These are phyloP conservation scores for Candida silvicultrix DNA, from an alignment of 805 yeast species.

Conservation along the genomic window DNA sequence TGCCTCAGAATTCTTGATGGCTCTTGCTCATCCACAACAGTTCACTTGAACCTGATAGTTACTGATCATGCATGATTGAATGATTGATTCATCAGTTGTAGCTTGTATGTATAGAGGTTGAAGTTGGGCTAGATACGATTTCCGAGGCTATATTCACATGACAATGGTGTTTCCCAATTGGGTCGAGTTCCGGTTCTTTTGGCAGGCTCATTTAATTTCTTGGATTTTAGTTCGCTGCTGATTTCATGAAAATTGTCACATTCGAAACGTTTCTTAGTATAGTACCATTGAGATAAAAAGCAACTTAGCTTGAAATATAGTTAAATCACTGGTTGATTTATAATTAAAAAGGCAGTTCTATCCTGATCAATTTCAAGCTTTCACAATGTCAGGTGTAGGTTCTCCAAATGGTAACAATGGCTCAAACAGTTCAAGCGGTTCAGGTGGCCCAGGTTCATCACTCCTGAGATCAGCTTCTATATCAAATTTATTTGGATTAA, in stretches of 20 bases:
- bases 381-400: background rate
- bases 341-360: background rate
- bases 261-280: background rate
- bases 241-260: background rate
- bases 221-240: background rate
- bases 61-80: too few species aligned
- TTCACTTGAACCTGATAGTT: too few species aligned
- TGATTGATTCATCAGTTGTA: too few species aligned
- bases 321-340: background rate
- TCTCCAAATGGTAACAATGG: background rate
- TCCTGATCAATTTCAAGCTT: background rate
- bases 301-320: background rate
- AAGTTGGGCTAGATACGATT: too few species aligned
- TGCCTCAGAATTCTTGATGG: too few species aligned
- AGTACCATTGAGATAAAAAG: too few species aligned
- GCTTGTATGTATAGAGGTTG: too few species aligned
- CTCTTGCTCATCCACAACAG: too few species aligned
- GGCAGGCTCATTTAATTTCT: too few species aligned
- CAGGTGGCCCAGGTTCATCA: background rate
- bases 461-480: conserved; percentile 14
- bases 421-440: background rate
- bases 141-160: too few species aligned
- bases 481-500: conserved; percentile 11
- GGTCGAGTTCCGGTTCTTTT: too few species aligned
- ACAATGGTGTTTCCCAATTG: too few species aligned